Evolutionary conservation across 2,329 filamentous ascomycete genomes (phyloP), one percentile per base, ranked within the genome.

Genomic region (Aureobasidium sp.): DNA sequence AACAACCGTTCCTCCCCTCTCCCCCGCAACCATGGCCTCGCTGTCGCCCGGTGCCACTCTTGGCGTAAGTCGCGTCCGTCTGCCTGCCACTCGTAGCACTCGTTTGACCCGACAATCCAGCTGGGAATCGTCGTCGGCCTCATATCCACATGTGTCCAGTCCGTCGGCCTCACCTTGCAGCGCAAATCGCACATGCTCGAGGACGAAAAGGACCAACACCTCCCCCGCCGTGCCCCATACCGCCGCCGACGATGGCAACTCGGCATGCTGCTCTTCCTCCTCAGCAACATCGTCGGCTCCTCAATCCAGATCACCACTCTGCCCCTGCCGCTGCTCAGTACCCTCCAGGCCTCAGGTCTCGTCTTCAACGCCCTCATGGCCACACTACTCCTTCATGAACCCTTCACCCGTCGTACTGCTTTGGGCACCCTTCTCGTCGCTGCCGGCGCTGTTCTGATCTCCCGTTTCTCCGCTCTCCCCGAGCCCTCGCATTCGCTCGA

Each of bases 291-390:
- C 62, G 82, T 97, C 61, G 94, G 94, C 64, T 97, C 92, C 77
- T 93, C 91, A 41, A 94, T 99, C 63, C 94, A 99, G 77, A 97
- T 99, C 73, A 97, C 94, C 34, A 97, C 93, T 0, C 81, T 99
- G 48, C 94, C 94, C 17, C 81, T 99, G 25, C 94, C 94, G 22
- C 91, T 99, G 6, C 84, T 99, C 37, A 97, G 93, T 62, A 97
- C 94, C 1, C 80, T 99, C 41, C 94, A 99, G 78, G 93, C 93
- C 20, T 96, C 93, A 3, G 94, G 94, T 48, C 82, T 99, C 61
- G 94, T 99, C 65, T 99, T 99, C 82, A 99, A 99, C 79, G 96
- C 93, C 62, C 91, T 97, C 75, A 96, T 95, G 81, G 94, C 94
- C 65, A 95, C 91, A 48, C 78, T 97, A 62, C 90, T 97, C 70